Evolutionary conservation across 2,329 filamentous ascomycete genomes (phyloP).

Genomic region (Fusarium sp.): DNA sequence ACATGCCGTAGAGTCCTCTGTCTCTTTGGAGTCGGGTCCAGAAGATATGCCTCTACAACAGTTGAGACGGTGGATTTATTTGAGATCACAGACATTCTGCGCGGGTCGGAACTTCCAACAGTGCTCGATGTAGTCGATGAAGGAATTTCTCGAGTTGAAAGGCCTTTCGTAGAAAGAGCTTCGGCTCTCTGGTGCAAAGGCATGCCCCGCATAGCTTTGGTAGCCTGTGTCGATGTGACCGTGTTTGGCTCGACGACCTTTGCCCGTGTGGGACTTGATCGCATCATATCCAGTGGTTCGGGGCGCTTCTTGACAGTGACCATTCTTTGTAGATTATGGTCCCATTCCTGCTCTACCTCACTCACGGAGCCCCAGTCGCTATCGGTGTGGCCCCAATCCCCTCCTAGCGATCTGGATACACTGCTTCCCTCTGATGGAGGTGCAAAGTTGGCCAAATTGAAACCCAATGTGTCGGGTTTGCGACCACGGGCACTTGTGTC

Average conservation of each 20-base stretch:
- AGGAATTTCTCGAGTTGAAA: constrained; percentile 42
- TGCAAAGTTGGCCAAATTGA: constrained; percentile 58
- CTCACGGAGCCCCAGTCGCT: constrained; percentile 66
- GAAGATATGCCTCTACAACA: constrained; percentile 67
- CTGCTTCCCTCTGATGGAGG: constrained; percentile 55
- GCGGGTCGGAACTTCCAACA: constrained; percentile 57
- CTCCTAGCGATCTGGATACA: constrained; percentile 56
- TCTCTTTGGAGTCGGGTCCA: constrained; percentile 61
- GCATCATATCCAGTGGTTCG: constrained; percentile 43
- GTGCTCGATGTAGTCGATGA: constrained; percentile 53
- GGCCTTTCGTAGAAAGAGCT: constrained; percentile 35
- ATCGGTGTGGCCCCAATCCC: constrained; percentile 66
- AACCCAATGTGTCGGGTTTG: constrained; percentile 53
- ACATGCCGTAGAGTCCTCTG: constrained; percentile 71
- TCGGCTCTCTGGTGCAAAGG: constrained; percentile 58
- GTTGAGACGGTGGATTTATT: constrained; percentile 67
- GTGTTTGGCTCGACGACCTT: constrained; percentile 62
- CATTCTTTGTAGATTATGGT: constrained; percentile 65
- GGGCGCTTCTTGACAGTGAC: constrained; percentile 64
- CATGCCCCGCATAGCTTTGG: constrained; percentile 61
- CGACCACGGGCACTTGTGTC: constrained; percentile 37
- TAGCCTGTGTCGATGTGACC: constrained; percentile 64
- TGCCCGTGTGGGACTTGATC: constrained; percentile 45
- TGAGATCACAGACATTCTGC: constrained; percentile 66
- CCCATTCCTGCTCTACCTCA: constrained; percentile 67